Percentiles rank a stretch among this genome's conserved stretches.
Evolutionary conservation across 176 grass and related monocot genomes (phyloP).

Genomic region (Carex scoparia): DNA sequence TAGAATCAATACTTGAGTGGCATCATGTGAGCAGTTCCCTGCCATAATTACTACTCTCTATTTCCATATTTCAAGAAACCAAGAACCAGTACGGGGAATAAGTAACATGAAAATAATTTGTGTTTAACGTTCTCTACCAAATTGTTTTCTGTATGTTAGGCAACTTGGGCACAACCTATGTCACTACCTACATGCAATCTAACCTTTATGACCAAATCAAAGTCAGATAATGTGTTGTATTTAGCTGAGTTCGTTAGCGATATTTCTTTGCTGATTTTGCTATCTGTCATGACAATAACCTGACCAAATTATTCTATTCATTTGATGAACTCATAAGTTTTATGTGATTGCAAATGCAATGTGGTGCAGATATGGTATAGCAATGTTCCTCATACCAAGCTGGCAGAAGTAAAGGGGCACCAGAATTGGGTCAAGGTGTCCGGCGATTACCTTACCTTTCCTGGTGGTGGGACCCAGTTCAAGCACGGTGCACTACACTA

Average conservation of each 20-base stretch:
- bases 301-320: background rate
- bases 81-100: background rate
- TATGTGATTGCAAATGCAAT: constrained; percentile 11
- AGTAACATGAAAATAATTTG: background rate
- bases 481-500: constrained; percentile 93
- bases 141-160: background rate
- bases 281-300: background rate
- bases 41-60: background rate
- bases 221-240: background rate
- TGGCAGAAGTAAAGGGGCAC: constrained; percentile 80
- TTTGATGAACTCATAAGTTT: background rate
- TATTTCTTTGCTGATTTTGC: background rate
- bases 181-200: constrained; percentile 12
- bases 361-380: constrained; percentile 75
- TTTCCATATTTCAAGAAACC: background rate
- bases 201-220: background rate
- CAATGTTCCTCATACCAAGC: constrained; percentile 91
- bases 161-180: background rate
- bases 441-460: constrained; percentile 80
- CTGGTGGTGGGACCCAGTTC: constrained; percentile 96
- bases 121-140: background rate
- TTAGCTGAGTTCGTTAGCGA: background rate
- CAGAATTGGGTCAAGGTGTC: constrained; percentile 99
- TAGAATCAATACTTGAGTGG: background rate
- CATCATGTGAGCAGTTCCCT: background rate